A percentile compares a stretch with the other conserved stretches of the same genome.
Conservation (phyloP, 768 basidiomycete genomes). For the Lactifluus subvellereus region DNA sequence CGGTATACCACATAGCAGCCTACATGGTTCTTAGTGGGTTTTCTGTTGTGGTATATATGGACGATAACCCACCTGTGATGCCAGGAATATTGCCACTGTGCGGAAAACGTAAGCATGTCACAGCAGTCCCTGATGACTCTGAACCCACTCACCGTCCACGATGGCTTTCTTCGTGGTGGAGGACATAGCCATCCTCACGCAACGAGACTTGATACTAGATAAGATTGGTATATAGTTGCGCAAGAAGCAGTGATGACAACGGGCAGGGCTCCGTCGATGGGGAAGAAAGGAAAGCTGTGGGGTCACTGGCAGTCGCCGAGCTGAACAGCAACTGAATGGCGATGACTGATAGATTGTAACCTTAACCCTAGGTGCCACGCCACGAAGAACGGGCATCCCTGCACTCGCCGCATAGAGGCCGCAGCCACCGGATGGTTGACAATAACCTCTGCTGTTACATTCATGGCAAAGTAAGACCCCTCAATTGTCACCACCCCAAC, state of each 20-base stretch:
- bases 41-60: not conserved
- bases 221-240: not conserved
- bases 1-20: conserved; percentile 75
- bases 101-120: not conserved
- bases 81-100: conserved; percentile 41
- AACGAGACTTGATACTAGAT: not conserved
- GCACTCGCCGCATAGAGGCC: too few species aligned
- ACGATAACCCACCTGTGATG: conserved; percentile 42
- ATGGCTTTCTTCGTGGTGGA: conserved; percentile 26
- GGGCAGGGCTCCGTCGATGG: not conserved
- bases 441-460: too few species aligned
- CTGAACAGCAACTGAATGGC: not conserved
- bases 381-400: not conserved
- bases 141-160: conserved; percentile 27
- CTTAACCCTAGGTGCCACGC: not conserved
- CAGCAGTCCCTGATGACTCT: not conserved
- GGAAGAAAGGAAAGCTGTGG: not conserved
- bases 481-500: too few species aligned
- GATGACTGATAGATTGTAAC: not conserved
- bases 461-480: too few species aligned
- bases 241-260: not conserved
- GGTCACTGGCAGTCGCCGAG: too few species aligned
- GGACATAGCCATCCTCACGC: conserved; percentile 24
- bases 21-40: conserved; percentile 31
- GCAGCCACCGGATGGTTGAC: too few species aligned